These are phyloP conservation scores for Scenedesmus sp. DNA, from an alignment of 163 green algal species.

Conservation along the genomic window DNA sequence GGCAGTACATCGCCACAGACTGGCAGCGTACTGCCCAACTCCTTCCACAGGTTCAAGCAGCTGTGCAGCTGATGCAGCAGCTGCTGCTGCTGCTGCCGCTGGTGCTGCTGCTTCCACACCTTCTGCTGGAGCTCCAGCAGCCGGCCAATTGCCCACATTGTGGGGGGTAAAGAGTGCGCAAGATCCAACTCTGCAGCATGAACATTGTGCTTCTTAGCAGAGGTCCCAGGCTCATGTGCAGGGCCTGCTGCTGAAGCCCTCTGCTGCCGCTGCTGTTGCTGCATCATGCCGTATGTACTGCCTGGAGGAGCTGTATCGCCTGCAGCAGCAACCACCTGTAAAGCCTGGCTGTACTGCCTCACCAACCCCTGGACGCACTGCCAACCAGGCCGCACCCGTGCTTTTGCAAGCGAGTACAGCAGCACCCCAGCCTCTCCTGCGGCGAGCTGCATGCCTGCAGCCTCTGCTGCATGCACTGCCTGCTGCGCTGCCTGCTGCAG, in stretches of 20 bases:
- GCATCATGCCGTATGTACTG: background rate
- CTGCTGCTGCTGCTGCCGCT: background rate
- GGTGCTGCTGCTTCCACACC: background rate
- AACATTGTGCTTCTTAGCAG: background rate
- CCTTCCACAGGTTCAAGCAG: background rate
- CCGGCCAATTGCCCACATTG: background rate
- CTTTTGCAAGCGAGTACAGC: slow-evolving; percentile 4
- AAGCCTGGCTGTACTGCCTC: slow-evolving; percentile 7
- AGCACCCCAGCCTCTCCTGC: background rate
- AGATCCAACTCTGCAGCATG: background rate
- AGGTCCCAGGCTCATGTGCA: background rate
- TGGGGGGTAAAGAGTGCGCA: background rate
- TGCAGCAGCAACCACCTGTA: background rate
- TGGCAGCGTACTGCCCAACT: background rate
- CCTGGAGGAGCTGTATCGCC: no score
- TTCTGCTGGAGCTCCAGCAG: slow-evolving; percentile 29
- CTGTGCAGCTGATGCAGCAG: slow-evolving; percentile 1
- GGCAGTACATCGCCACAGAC: background rate
- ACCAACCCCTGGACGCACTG: background rate
- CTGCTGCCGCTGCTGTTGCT: background rate
- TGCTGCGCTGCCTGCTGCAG: slow-evolving; percentile 6
- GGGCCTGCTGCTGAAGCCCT: background rate
- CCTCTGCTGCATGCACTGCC: background rate
- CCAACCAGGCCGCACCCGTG: slow-evolving; percentile 4
- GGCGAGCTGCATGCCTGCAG: background rate